Evolutionary conservation across 352 stramenopile species (phyloP), one percentile per base, ranked within the genome.

Genomic region (Phytophthora hybrid): DNA sequence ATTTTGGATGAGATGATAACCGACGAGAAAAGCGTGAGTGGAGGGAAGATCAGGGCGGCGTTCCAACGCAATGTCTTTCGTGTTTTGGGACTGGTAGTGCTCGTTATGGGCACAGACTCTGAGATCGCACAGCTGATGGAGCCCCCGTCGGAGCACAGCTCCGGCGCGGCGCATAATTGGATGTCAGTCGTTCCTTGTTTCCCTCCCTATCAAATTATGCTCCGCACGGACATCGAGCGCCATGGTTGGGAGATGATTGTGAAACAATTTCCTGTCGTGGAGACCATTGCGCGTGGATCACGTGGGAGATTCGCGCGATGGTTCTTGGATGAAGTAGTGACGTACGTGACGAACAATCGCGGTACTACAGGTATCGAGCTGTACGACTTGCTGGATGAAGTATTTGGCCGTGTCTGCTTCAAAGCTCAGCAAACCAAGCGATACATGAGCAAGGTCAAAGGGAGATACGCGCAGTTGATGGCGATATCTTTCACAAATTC

Each of bases 401-500:
- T 51, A 51, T n/a, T 51, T 51, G 37, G 14, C 4, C 16, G 41
- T 49, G 41, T 49, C 13, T 49, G 41, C 5, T 9, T 14, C 3
- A 54, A 29, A 9, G n/a, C 16, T 14, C 47, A 54, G 19, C 3
- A 6, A 8, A 54, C 10, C n/a, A 29, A 29, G 19, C n/a, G 31
- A 14, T 54, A 31, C 47, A 54, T 54, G 47, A 16, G 19, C 18
- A 54, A 23, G 19, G 7, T 14, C 47, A 16, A 54, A 0, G 47
- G 47, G 4, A 26, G 19, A 29, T 16, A 14, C 5, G 47, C 47
- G n/a, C 47, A 54, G 19, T 9, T 54, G 47, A 14, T 54, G 47
- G 47, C 47, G 47, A 54, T 54, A 32, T 51, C 47, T 54, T 23
- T 54, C 47, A 29, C 19, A 29, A 54, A 54, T 54, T 14, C 47